Percentiles rank a stretch among this genome's conserved stretches.
phyloP scores from a whole-genome alignment of 1,284 basidiomycete genomes.

The Cryptococcus sp. region DNA sequence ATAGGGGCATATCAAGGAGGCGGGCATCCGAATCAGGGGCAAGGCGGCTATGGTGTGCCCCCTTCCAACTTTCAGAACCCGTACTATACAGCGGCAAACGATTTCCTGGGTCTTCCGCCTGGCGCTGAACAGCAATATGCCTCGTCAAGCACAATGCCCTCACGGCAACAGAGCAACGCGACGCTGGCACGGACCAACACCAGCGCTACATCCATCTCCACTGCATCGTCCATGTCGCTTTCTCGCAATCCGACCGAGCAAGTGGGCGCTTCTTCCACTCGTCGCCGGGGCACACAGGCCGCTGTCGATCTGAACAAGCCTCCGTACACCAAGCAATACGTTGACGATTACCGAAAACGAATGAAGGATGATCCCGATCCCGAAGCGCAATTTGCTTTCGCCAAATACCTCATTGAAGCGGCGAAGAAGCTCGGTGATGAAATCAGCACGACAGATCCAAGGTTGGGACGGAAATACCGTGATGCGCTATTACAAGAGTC shows the following conservation, averaged over 20 bases:
- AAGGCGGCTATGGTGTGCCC: conserved; percentile 12
- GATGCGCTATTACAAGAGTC: conserved; percentile 86
- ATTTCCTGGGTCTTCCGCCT: conserved; percentile 66
- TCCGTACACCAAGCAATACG: conserved; percentile 92
- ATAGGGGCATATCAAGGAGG: conserved; percentile 36
- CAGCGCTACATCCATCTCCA: conserved; percentile 42
- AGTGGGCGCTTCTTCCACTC: conserved; percentile 55
- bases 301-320: conserved; percentile 82
- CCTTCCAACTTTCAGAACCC: conserved; percentile 44
- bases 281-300: conserved; percentile 60
- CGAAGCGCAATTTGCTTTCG: conserved; percentile 96
- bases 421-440: conserved; percentile 91
- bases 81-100: conserved; percentile 63
- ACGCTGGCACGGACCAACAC: conserved; percentile 49
- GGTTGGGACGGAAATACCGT: conserved; percentile 73
- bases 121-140: conserved; percentile 49
- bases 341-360: conserved; percentile 93
- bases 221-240: conserved; percentile 37
- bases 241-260: conserved; percentile 54
- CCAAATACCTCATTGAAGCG: conserved; percentile 98
- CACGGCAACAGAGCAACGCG: conserved; percentile 38
- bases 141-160: conserved; percentile 22
- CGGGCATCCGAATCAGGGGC: conserved; percentile 7
- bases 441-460: conserved; percentile 57
- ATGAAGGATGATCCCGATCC: conserved; percentile 98